Percentiles rank a stretch among this genome's conserved stretches.
Conservation (phyloP, 805 yeast genomes). For the Pichia rugopelliculosa region DNA sequence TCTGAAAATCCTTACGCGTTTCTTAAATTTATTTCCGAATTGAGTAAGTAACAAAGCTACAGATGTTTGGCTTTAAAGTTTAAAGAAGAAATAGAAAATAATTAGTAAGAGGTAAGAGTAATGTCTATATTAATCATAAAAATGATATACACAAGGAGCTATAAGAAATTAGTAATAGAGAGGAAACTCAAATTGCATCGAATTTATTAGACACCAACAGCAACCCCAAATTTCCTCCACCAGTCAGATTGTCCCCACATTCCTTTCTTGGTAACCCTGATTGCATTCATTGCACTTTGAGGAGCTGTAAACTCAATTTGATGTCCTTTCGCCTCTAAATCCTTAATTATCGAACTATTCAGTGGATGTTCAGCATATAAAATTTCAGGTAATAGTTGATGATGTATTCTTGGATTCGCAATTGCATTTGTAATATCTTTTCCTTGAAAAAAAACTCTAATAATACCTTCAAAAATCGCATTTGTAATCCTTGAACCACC, state of each 20-base stretch:
- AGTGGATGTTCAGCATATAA: constrained; percentile 54
- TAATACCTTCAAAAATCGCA: constrained; percentile 72
- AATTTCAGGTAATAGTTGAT: constrained; percentile 74
- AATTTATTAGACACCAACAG: constrained; percentile 50
- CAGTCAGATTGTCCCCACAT: constrained; percentile 79
- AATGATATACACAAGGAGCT: neutral
- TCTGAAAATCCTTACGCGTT: neutral
- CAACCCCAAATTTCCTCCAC: constrained; percentile 81
- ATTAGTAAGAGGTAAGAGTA: too few relatives aligned
- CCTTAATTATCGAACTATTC: constrained; percentile 31
- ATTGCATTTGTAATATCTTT: constrained; percentile 59
- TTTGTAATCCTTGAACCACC: constrained; percentile 90
- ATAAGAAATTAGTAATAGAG: neutral
- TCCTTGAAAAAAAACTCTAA: constrained; percentile 53
- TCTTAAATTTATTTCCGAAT: neutral
- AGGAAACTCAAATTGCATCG: too few relatives aligned
- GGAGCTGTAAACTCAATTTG: constrained; percentile 34
- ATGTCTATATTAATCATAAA: neutral
- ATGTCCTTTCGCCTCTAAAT: constrained; percentile 43
- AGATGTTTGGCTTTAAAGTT: too few relatives aligned
- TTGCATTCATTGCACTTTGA: constrained; percentile 53
- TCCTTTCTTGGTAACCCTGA: constrained; percentile 30
- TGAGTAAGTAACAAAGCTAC: neutral
- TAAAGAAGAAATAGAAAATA: too few relatives aligned
- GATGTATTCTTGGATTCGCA: constrained; percentile 79